phyloP scores from a whole-genome alignment of 768 basidiomycete genomes.

The Pleurotus sapidus region DNA sequence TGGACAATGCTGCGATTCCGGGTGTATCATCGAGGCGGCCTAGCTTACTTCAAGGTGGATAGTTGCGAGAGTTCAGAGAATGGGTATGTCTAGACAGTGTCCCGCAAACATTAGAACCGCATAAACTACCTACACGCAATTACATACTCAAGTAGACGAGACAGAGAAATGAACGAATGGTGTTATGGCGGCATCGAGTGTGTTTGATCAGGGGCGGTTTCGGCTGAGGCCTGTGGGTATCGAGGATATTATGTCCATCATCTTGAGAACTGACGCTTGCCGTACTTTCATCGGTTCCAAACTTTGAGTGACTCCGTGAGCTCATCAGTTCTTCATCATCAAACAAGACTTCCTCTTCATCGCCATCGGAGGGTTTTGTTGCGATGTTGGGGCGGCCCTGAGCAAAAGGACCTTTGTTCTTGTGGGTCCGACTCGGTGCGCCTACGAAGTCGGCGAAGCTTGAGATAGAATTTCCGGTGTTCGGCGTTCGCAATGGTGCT shows the following conservation, averaged over 20 bases:
- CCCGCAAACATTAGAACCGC: neutral
- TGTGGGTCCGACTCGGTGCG: constrained; percentile 39
- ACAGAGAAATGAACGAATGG: neutral
- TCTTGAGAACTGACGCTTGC: constrained; percentile 25
- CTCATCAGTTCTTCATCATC: constrained; percentile 54
- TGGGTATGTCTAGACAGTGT: neutral
- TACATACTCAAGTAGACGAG: neutral
- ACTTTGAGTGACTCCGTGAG: constrained; percentile 39
- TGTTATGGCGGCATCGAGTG: neutral
- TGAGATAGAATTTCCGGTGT: constrained; percentile 37
- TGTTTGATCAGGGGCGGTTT: neutral
- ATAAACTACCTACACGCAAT: neutral
- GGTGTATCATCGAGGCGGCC: no score
- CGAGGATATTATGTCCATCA: constrained; percentile 23
- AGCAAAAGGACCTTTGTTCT: neutral
- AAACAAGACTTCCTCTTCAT: constrained; percentile 56
- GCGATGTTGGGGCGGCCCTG: neutral
- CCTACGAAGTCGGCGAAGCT: constrained; percentile 65
- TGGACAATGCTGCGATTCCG: no score
- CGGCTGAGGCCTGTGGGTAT: constrained; percentile 2
- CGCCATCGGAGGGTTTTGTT: constrained; percentile 19
- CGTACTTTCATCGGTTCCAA: constrained; percentile 40
- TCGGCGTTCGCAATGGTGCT: constrained; percentile 52
- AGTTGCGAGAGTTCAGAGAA: no score
- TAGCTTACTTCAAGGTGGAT: no score